These are phyloP conservation scores for Ploettnerulaceae sp. DNA, from an alignment of 2,329 filamentous ascomycete species.

Conservation along the genomic window DNA sequence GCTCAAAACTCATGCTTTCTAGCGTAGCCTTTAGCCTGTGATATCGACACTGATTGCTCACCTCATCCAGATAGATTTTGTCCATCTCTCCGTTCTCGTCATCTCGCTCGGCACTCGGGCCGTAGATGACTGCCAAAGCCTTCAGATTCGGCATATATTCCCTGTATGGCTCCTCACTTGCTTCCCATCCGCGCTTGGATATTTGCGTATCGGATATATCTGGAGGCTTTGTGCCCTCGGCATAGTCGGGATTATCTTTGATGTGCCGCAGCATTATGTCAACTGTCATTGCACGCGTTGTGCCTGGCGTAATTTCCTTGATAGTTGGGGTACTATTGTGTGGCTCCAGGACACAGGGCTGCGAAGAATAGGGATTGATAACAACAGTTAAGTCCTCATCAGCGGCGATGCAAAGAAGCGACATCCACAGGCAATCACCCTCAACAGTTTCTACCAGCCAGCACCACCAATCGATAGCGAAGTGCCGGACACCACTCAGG, in stretches of 20 bases:
- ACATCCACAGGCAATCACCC: slow-evolving; percentile 5
- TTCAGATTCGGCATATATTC: slow-evolving; percentile 6
- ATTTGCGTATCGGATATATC: slow-evolving; percentile 1
- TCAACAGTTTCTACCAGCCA: slow-evolving; percentile 6
- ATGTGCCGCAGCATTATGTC: slow-evolving; percentile 2
- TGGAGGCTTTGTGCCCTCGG: not conserved
- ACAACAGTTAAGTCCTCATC: slow-evolving; percentile 5
- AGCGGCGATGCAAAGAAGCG: not conserved
- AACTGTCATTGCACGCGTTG: not conserved
- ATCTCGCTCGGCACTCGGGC: not conserved
- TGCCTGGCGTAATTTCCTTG: slow-evolving; percentile 4
- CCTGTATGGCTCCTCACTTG: not conserved
- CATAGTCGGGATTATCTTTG: not conserved
- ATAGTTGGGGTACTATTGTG: not conserved
- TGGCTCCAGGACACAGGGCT: no score
- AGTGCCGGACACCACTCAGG: slow-evolving; percentile 1
- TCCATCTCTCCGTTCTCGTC: slow-evolving; percentile 1
- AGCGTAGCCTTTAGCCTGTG: slow-evolving; percentile 2
- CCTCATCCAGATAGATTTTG: not conserved
- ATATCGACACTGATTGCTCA: slow-evolving; percentile 4
- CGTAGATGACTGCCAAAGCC: not conserved
- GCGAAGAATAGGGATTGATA: not conserved
- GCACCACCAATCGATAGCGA: slow-evolving; percentile 8
- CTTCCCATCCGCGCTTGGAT: slow-evolving; percentile 2
- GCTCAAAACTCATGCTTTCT: slow-evolving; percentile 8